Percentiles rank a stretch among this genome's conserved stretches.
phyloP scores from a whole-genome alignment of 164 flowering plant genomes.

The Nymphaea colorata region DNA sequence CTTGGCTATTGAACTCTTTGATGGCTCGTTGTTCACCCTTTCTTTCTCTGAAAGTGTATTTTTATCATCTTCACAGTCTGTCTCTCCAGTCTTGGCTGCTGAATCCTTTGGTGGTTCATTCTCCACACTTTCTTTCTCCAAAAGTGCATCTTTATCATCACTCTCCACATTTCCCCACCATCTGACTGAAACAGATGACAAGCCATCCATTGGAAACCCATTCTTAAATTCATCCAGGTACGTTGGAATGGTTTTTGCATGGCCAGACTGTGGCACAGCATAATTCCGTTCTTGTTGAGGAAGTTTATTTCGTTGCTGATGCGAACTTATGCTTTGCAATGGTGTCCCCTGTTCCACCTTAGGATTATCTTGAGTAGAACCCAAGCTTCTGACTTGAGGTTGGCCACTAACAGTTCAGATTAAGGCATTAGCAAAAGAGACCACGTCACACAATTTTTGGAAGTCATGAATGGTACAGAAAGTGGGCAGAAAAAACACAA shows the following conservation, averaged over 20 bases:
- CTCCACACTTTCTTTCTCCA: conserved; percentile 9
- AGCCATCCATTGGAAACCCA: conserved; percentile 64
- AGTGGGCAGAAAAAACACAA: too few relatives aligned
- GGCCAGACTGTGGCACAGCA: conserved; percentile 10
- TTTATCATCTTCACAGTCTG: conserved; percentile 7
- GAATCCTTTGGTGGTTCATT: conserved; percentile 13
- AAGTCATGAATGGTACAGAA: background rate
- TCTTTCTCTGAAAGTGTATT: conserved; percentile 11
- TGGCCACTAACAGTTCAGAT: conserved; percentile 10
- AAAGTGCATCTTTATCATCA: conserved; percentile 8
- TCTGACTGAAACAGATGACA: conserved; percentile 28
- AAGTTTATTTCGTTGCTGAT: conserved; percentile 27
- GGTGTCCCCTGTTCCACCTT: conserved; percentile 11
- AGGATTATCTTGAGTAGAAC: conserved; percentile 10
- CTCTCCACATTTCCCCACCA: conserved; percentile 55
- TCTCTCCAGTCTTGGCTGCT: conserved; percentile 2
- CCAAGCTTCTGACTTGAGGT: conserved; percentile 11
- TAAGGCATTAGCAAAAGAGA: background rate
- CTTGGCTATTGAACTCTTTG: conserved; percentile 10
- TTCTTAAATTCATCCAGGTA: conserved; percentile 50
- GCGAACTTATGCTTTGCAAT: conserved; percentile 7
- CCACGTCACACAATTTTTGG: background rate
- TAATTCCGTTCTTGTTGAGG: conserved; percentile 12
- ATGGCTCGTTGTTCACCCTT: conserved; percentile 9
- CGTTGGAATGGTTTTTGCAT: conserved; percentile 15